Percentiles rank a stretch among this genome's conserved stretches.
phyloP scores from a whole-genome alignment of 225 moss, liverwort and hornwort species.

The Neckera pumila region DNA sequence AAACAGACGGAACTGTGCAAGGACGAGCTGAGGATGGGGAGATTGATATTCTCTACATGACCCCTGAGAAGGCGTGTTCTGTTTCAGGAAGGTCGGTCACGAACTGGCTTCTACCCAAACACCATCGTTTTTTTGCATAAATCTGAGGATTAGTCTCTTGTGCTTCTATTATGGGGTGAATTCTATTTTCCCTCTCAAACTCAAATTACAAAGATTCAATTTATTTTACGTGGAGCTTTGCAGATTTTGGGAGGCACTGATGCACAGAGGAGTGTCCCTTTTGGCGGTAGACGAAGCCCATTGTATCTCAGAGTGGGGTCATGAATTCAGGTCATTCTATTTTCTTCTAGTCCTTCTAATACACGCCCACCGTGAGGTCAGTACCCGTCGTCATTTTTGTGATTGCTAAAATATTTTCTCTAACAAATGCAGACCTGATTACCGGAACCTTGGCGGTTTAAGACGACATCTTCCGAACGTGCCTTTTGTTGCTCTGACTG shows the following conservation, averaged over 20 bases:
- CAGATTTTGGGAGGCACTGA: conserved; percentile 61
- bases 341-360: not conserved
- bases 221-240: not conserved
- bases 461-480: conserved; percentile 56
- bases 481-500: conserved; percentile 66
- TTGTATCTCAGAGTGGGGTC: conserved; percentile 78
- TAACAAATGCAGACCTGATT: conserved; percentile 40
- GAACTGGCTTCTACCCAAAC: not conserved
- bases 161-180: not conserved
- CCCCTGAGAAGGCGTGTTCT: not conserved
- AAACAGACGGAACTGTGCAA: not conserved
- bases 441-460: conserved; percentile 29
- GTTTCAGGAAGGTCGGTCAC: not conserved
- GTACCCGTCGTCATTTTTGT: not conserved
- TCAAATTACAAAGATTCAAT: not conserved
- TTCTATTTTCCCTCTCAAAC: not conserved
- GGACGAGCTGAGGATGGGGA: not conserved
- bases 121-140: not conserved
- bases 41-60: not conserved
- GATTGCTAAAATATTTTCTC: not conserved
- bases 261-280: conserved; percentile 47
- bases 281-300: conserved; percentile 75
- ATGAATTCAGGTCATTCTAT: conserved; percentile 47
- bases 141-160: not conserved
- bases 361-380: not conserved